Percentiles rank a stretch among this genome's conserved stretches.
phyloP scores from a whole-genome alignment of 2,329 filamentous ascomycete species.

The Pseudocercospora pini-densiflorae region DNA sequence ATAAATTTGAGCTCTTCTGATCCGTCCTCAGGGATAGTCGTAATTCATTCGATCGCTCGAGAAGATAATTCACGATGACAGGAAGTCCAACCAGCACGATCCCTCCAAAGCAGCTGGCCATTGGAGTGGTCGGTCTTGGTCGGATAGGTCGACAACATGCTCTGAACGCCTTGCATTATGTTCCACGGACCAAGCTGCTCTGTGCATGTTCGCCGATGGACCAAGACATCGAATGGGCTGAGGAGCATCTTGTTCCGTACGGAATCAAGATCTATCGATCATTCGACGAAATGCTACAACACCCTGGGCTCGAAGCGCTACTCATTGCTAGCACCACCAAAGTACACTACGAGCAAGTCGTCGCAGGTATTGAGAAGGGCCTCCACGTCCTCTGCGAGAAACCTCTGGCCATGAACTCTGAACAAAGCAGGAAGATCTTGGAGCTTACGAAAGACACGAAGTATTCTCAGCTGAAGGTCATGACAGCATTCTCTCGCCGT shows the following conservation, averaged over 20 bases:
- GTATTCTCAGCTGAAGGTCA: slow-evolving; percentile 44
- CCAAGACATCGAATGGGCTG: slow-evolving; percentile 50
- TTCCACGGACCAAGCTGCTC: slow-evolving; percentile 49
- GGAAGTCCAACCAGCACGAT: not conserved
- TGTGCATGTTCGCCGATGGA: slow-evolving; percentile 50
- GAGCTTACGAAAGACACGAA: slow-evolving; percentile 17
- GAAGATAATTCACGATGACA: not conserved
- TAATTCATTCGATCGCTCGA: not conserved
- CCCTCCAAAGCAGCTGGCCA: slow-evolving; percentile 14
- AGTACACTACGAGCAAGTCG: slow-evolving; percentile 61
- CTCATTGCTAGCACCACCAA: slow-evolving; percentile 60
- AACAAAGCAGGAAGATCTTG: slow-evolving; percentile 20
- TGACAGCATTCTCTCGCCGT: slow-evolving; percentile 51
- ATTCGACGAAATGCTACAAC: slow-evolving; percentile 62
- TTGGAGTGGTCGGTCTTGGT: slow-evolving; percentile 26
- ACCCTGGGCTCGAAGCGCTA: slow-evolving; percentile 59
- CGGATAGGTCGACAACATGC: slow-evolving; percentile 26
- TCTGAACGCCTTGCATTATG: slow-evolving; percentile 48
- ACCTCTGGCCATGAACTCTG: slow-evolving; percentile 39
- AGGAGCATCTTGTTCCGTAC: slow-evolving; percentile 53
- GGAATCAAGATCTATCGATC: slow-evolving; percentile 59
- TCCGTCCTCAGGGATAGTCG: too few relatives aligned
- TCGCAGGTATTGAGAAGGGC: slow-evolving; percentile 58
- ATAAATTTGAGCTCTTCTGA: not conserved
- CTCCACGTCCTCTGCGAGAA: slow-evolving; percentile 64